Percentiles rank a stretch among this genome's conserved stretches.
phyloP scores from a whole-genome alignment of 805 yeast genomes.

The Starmerella bacillaris region DNA sequence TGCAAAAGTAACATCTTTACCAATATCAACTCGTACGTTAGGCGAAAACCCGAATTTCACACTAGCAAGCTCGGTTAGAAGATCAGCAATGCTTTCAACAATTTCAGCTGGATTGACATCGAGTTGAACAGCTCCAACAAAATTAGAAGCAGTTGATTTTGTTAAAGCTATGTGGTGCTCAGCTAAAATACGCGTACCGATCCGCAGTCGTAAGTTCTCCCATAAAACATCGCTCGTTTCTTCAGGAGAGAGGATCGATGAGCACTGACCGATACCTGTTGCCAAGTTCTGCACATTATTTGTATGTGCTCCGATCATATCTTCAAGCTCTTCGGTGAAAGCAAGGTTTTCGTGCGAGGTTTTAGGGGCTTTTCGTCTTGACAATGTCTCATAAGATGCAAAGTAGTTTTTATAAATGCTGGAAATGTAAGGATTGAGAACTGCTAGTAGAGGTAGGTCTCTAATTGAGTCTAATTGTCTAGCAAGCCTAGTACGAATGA shows the following conservation, averaged over 20 bases:
- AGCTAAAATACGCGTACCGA: constrained; percentile 68
- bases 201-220: constrained; percentile 62
- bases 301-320: constrained; percentile 56
- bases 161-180: constrained; percentile 66
- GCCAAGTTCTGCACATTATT: constrained; percentile 72
- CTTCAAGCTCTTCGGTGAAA: constrained; percentile 36
- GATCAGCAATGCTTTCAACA: constrained; percentile 44
- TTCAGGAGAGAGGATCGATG: constrained; percentile 23
- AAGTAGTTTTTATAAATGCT: constrained; percentile 58
- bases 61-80: constrained; percentile 67
- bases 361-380: constrained; percentile 28
- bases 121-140: constrained; percentile 50
- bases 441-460: constrained; percentile 62
- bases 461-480: constrained; percentile 54
- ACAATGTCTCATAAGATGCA: constrained; percentile 40
- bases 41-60: constrained; percentile 69
- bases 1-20: constrained; percentile 47
- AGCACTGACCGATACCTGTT: constrained; percentile 62
- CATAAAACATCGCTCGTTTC: constrained; percentile 49
- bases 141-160: constrained; percentile 28
- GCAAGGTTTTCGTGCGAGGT: constrained; percentile 36
- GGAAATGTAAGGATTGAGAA: constrained; percentile 72
- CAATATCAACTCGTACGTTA: constrained; percentile 37
- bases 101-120: constrained; percentile 45
- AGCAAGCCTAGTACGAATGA: constrained; percentile 30